These are phyloP conservation scores for Eucalyptus regnans DNA, from an alignment of 345 rosid genomes.

Conservation along the genomic window DNA sequence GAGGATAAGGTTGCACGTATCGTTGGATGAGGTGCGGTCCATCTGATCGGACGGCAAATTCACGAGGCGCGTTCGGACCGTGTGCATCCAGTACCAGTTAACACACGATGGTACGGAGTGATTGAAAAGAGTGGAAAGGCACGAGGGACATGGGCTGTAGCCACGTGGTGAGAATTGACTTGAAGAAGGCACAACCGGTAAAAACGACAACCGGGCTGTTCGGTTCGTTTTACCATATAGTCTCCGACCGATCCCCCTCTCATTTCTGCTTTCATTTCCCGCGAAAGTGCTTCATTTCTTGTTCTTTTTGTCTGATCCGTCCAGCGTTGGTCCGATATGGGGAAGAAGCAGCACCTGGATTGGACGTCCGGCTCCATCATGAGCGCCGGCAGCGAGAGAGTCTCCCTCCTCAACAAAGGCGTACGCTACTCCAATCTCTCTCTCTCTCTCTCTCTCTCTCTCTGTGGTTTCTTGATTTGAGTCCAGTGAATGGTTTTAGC, in stretches of 20 bases:
- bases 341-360: constrained; percentile 44
- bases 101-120: not conserved
- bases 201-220: not conserved
- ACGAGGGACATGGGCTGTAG: not conserved
- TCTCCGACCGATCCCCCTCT: not conserved
- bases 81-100: not conserved
- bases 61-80: rapidly evolving
- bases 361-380: constrained; percentile 38
- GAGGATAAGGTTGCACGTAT: not conserved
- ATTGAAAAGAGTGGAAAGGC: not conserved
- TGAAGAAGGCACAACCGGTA: not conserved
- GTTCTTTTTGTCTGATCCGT: not conserved
- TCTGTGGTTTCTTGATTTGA: not conserved
- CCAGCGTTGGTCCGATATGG: constrained; percentile 16
- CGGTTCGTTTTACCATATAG: not conserved
- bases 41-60: not conserved
- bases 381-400: constrained; percentile 36
- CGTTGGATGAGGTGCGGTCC: not conserved
- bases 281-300: not conserved
- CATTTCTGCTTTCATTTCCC: not conserved
- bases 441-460: not conserved
- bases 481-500: not conserved
- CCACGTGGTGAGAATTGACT: not conserved
- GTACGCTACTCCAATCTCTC: constrained; percentile 1
- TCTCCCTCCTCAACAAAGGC: constrained; percentile 47